Conservation (phyloP, 148 eudicot genomes). For the Pouteria glomerata region DNA sequence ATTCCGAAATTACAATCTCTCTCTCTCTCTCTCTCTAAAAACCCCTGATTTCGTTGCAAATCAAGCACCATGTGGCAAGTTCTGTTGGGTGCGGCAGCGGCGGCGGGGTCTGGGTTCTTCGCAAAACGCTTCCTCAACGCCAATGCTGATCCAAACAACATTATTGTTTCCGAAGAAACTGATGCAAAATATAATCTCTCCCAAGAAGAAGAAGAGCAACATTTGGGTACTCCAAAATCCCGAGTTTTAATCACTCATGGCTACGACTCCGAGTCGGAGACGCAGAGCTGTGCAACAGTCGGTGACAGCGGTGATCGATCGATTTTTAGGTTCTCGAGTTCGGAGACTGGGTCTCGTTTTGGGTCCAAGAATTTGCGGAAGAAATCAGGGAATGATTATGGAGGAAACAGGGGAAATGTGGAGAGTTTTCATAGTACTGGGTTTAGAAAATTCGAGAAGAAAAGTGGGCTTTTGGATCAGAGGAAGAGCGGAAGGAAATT, state of each 20-base stretch:
- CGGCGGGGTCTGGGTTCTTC: constrained; percentile 63
- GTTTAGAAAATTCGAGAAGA: constrained; percentile 16
- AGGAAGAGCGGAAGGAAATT: constrained; percentile 36
- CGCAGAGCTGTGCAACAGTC: background rate
- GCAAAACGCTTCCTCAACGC: constrained; percentile 35
- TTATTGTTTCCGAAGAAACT: constrained; percentile 2
- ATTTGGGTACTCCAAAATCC: background rate
- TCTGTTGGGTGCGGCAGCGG: constrained; percentile 50
- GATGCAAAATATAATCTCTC: constrained; percentile 1
- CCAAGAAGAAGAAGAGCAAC: constrained; percentile 3
- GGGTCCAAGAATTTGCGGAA: constrained; percentile 23
- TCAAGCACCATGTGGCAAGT: constrained; percentile 54
- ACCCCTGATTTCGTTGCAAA: background rate
- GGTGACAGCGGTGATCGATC: constrained; percentile 11
- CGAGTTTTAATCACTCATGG: constrained; percentile 8
- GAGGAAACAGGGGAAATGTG: constrained; percentile 20
- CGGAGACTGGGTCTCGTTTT: constrained; percentile 12
- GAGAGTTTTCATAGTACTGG: constrained; percentile 4
- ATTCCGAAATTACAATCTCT: too few species aligned
- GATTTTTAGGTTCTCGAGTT: constrained; percentile 59
- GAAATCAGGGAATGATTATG: constrained; percentile 3
- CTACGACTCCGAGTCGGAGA: background rate
- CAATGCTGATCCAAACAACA: constrained; percentile 12
- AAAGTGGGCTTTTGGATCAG: constrained; percentile 25
- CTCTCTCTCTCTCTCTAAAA: constrained; percentile 4